Evolutionary conservation across 2,329 filamentous ascomycete species (phyloP).

Genomic region (Monosporascus sp.): DNA sequence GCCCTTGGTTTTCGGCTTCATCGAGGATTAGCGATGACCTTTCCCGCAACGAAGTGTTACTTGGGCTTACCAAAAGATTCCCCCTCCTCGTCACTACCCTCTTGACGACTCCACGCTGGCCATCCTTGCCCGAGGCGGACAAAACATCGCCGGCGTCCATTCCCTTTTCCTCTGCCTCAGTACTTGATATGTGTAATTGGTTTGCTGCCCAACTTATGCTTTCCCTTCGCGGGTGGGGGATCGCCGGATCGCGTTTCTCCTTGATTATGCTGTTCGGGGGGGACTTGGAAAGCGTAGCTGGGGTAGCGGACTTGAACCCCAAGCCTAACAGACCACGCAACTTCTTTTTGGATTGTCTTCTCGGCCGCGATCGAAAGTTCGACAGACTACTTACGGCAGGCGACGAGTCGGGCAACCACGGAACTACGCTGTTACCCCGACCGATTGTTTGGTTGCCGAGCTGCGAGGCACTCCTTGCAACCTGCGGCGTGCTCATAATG

Average conservation of each 20-base stretch:
- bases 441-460: constrained; percentile 43
- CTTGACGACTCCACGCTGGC: constrained; percentile 70
- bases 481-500: constrained; percentile 78
- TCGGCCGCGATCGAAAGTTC: constrained; percentile 73
- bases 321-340: constrained; percentile 41
- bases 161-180: constrained; percentile 69
- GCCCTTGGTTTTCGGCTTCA: constrained; percentile 87
- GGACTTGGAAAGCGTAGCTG: constrained; percentile 57
- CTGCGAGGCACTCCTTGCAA: constrained; percentile 51
- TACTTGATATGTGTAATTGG: constrained; percentile 75
- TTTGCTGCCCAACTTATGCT: constrained; percentile 89
- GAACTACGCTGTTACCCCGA: constrained; percentile 29
- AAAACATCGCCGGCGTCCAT: constrained; percentile 40
- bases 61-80: constrained; percentile 69
- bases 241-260: constrained; percentile 30
- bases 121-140: constrained; percentile 42
- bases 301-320: constrained; percentile 41
- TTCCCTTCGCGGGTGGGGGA: constrained; percentile 62
- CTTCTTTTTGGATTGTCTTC: constrained; percentile 58
- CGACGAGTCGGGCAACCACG: constrained; percentile 62
- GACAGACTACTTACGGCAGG: constrained; percentile 70
- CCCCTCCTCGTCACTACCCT: constrained; percentile 80
- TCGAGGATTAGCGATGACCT: constrained; percentile 21
- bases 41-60: neutral
- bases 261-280: constrained; percentile 51